Evolutionary conservation across 257 asterid species (phyloP).

Genomic region (Nemophila menziesii): DNA sequence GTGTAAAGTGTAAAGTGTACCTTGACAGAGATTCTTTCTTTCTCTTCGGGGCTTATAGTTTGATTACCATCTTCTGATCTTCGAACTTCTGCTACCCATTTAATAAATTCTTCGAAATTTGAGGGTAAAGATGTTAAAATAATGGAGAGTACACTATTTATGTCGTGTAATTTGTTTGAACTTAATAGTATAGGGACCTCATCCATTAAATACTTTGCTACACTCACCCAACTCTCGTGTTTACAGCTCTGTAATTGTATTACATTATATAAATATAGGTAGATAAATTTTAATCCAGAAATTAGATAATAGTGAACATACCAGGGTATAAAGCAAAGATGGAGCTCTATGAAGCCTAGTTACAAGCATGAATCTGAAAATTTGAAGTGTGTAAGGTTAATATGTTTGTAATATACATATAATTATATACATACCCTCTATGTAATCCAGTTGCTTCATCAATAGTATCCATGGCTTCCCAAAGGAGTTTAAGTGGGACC

Average conservation of each 20-base stretch:
- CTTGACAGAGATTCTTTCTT: conserved; percentile 68
- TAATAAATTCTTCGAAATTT: conserved; percentile 68
- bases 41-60: conserved; percentile 77
- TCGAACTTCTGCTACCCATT: conserved; percentile 90
- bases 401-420: background rate
- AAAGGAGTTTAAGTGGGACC: conserved; percentile 90
- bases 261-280: conserved; percentile 11
- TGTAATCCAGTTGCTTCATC: conserved; percentile 83
- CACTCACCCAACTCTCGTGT: conserved; percentile 79
- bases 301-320: conserved; percentile 23
- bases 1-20: conserved; percentile 20
- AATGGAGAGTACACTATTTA: conserved; percentile 42
- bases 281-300: background rate
- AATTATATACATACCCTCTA: conserved; percentile 56
- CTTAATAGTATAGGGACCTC: conserved; percentile 67
- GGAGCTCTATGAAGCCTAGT: conserved; percentile 84
- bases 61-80: conserved; percentile 57
- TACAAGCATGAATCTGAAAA: conserved; percentile 87
- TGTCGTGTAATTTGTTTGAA: conserved; percentile 41
- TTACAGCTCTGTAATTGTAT: conserved; percentile 69
- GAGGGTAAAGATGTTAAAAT: conserved; percentile 65
- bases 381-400: background rate
- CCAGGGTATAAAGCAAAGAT: conserved; percentile 84
- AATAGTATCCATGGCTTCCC: conserved; percentile 95
- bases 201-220: conserved; percentile 71